Evolutionary conservation across 2,329 filamentous ascomycete genomes (phyloP), one percentile per base, ranked within the genome.

Genomic region (Aspergillus tanneri): DNA sequence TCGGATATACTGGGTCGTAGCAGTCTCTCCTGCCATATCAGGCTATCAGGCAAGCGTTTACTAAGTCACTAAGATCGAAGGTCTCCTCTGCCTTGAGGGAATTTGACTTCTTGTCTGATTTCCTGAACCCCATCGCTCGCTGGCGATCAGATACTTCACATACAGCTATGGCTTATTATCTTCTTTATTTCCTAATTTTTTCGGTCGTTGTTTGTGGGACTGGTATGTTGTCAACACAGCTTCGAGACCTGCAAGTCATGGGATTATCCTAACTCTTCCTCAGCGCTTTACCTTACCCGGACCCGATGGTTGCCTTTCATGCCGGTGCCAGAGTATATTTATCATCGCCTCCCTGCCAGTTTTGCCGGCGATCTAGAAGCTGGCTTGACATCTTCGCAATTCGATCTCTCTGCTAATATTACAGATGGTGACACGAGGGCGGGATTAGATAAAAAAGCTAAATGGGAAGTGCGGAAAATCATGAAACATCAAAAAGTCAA

Each of bases 311-410:
- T 86, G 36, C 84, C 81, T 47, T 76, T 81, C 57, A 71, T 95
- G 38, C 84, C 86, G 47, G 76, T 84, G 23, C 77, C 79, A 42
- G 77, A 79, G 53, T 85, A 86, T 67, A 72, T 89, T 60, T 96
- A 97, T 75, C 79, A 85, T 43, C 86, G 83, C 24, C 81, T 97
- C 1, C 88, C 90, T 0, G 78, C 78, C 12, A 84, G 81, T 41
- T 99, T 97, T 74, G 77, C 84, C 35, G 84, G 81, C 57, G 93
- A 99, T 72, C 85, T 93, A 49, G 92, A 96, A 70, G 85, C 88
- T 12, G 93, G 93, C 16, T 80, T 99, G 22, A 87, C 85, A 34
- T 92, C 87, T 51, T 80, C 79, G 46, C 88, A 85, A 46, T 99
- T 99, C 68, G 87, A 96, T 64, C 80, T 99, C 21, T 74, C 78